Percentiles rank a stretch among this genome's conserved stretches.
These are phyloP conservation scores for Fusarium hainanense DNA, from an alignment of 2,329 filamentous ascomycete genomes.

Conservation along the genomic window DNA sequence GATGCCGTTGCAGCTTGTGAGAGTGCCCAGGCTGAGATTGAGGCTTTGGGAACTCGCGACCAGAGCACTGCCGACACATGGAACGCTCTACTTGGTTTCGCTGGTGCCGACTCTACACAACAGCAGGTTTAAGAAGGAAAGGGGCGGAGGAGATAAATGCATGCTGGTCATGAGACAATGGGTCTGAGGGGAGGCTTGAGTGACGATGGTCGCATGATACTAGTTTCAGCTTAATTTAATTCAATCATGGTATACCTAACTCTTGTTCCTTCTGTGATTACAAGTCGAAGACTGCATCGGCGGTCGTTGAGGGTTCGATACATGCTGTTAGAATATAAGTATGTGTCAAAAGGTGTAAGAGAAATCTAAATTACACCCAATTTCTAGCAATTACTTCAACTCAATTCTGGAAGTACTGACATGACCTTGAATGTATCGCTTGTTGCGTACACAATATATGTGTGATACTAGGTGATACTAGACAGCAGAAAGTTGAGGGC, in stretches of 20 bases:
- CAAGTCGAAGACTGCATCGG: neutral
- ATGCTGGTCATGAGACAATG: constrained; percentile 35
- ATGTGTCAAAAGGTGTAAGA: neutral
- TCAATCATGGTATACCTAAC: constrained; percentile 8
- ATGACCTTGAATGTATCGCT: neutral
- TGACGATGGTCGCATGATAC: constrained; percentile 15
- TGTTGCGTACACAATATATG: neutral
- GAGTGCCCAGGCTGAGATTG: constrained; percentile 64
- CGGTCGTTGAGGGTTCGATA: no score
- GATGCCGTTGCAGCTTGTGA: constrained; percentile 66
- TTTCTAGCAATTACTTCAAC: neutral
- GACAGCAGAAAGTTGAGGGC: neutral
- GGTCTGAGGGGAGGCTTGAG: constrained; percentile 3
- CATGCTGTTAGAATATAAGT: no score
- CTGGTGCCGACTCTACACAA: constrained; percentile 40
- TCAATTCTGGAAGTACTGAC: neutral
- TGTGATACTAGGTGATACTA: neutral
- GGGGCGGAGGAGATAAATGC: constrained; percentile 9
- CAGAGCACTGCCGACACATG: constrained; percentile 61
- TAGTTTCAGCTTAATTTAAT: constrained; percentile 16
- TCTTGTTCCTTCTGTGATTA: neutral
- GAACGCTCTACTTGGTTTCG: constrained; percentile 55
- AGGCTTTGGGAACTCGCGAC: constrained; percentile 61
- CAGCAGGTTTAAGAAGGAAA: constrained; percentile 32
- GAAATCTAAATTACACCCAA: neutral